A percentile compares a stretch with the other conserved stretches of the same genome.
phyloP scores from a whole-genome alignment of 1,284 basidiomycete genomes.

The Ceratobasidium sp. region DNA sequence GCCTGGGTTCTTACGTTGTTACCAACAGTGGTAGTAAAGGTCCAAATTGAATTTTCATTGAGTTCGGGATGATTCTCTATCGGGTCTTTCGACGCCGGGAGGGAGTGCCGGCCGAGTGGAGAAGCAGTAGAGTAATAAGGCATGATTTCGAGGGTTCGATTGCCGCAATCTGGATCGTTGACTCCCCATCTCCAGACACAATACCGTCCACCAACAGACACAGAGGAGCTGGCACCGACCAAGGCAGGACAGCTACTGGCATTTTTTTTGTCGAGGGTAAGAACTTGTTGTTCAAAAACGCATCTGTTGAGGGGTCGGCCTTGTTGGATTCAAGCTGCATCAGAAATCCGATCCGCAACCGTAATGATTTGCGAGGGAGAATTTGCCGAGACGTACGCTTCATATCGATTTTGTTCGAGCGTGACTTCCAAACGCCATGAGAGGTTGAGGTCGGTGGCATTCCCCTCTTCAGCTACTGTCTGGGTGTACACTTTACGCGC shows the following conservation, averaged over 20 bases:
- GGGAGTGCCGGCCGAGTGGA: conserved; percentile 84
- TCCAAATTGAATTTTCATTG: conserved; percentile 52
- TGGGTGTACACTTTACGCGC: conserved; percentile 29
- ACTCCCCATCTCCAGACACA: conserved; percentile 75
- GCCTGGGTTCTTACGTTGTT: conserved; percentile 71
- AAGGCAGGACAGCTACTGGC: no score
- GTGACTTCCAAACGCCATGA: conserved; percentile 26
- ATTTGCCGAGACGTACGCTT: conserved; percentile 33
- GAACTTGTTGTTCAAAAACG: background rate
- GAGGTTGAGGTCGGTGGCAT: conserved; percentile 44
- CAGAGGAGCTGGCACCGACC: conserved; percentile 43
- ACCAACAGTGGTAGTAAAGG: conserved; percentile 83
- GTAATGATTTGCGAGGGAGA: conserved; percentile 25
- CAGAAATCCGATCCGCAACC: conserved; percentile 35
- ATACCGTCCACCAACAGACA: conserved; percentile 59
- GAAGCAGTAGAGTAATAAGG: conserved; percentile 75
- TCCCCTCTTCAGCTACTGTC: background rate
- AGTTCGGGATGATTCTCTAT: conserved; percentile 43
- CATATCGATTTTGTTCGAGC: conserved; percentile 33
- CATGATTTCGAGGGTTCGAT: conserved; percentile 63
- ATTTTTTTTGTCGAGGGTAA: background rate
- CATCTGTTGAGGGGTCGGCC: conserved; percentile 45
- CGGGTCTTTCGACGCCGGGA: conserved; percentile 60
- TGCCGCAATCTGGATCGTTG: conserved; percentile 73
- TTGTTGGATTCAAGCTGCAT: conserved; percentile 21